A percentile compares a stretch with the other conserved stretches of the same genome.
phyloP scores from a whole-genome alignment of 352 stramenopile species.

The Phytophthora fragariae region DNA sequence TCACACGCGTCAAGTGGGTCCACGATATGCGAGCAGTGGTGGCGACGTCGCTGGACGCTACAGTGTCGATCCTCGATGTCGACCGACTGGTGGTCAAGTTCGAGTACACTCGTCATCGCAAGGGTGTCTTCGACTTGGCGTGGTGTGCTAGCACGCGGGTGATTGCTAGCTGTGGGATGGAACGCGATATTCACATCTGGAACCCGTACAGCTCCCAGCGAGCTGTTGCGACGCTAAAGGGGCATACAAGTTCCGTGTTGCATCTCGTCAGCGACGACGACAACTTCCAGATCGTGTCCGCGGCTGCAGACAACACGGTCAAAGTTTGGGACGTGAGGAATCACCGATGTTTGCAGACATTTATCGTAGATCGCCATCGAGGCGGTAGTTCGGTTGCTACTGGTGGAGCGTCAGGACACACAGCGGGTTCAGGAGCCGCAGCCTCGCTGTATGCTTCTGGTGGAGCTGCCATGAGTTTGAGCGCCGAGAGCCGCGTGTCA shows the following conservation, averaged over 20 bases:
- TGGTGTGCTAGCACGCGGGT: constrained; percentile 81
- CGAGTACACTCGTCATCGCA: constrained; percentile 84
- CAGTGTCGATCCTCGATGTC: constrained; percentile 84
- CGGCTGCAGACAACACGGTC: constrained; percentile 83
- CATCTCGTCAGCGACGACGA: constrained; percentile 84
- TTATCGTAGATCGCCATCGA: constrained; percentile 57
- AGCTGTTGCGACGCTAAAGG: constrained; percentile 72
- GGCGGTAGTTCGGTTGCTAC: constrained; percentile 5
- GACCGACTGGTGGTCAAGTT: constrained; percentile 84
- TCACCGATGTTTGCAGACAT: constrained; percentile 83
- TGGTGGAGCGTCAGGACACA: constrained; percentile 10
- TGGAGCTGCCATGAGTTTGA: constrained; percentile 35
- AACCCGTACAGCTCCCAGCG: constrained; percentile 90
- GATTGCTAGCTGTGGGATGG: constrained; percentile 85
- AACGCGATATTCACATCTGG: constrained; percentile 90
- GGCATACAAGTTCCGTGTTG: constrained; percentile 78
- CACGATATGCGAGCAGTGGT: constrained; percentile 83
- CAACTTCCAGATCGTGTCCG: constrained; percentile 87
- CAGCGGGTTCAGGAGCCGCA: constrained; percentile 4
- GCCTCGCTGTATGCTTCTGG: constrained; percentile 47
- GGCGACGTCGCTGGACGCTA: constrained; percentile 81
- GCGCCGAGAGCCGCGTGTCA: constrained; percentile 70
- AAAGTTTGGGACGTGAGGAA: constrained; percentile 89
- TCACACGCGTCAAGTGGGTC: constrained; percentile 87
- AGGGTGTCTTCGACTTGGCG: constrained; percentile 83